A percentile compares a stretch with the other conserved stretches of the same genome.
Evolutionary conservation across 2,329 filamentous ascomycete species (phyloP).

Genomic region (Arthrobotrys entomopaga): DNA sequence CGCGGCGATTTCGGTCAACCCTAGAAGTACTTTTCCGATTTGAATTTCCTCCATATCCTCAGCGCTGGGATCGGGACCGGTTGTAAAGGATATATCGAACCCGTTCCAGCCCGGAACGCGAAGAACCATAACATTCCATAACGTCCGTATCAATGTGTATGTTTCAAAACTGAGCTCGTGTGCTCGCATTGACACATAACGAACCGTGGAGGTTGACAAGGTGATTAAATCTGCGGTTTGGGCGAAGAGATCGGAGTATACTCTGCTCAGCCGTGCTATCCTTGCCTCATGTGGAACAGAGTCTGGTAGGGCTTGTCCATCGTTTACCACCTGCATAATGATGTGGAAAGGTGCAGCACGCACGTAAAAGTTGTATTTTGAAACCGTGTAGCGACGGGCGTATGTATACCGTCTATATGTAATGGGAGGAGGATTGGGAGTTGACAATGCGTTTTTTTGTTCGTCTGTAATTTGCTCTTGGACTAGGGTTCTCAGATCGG

Average conservation of each 20-base stretch:
- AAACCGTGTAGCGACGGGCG: not conserved
- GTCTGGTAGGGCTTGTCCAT: not conserved
- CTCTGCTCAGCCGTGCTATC: constrained; percentile 19
- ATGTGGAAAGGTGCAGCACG: constrained; percentile 26
- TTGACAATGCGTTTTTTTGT: not conserved
- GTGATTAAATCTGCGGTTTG: constrained; percentile 4
- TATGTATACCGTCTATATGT: constrained; percentile 17
- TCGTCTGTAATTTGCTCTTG: not conserved
- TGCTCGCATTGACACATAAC: constrained; percentile 28
- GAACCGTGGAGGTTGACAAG: not conserved
- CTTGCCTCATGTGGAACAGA: not conserved
- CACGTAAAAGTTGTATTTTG: constrained; percentile 3
- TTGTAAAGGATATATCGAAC: constrained; percentile 25
- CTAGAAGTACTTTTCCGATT: constrained; percentile 29
- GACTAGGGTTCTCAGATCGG: not conserved
- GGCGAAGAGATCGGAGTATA: constrained; percentile 26
- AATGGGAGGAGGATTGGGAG: not conserved
- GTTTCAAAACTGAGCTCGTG: constrained; percentile 30
- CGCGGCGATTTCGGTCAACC: constrained; percentile 28
- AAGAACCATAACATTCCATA: constrained; percentile 21
- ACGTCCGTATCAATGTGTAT: constrained; percentile 4
- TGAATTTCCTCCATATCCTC: constrained; percentile 25
- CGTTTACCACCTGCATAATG: not conserved
- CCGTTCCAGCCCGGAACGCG: constrained; percentile 6
- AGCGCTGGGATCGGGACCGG: not conserved